Percentiles rank a stretch among this genome's conserved stretches.
phyloP scores from a whole-genome alignment of 306 rosid species.

The Prunus armeniaca region DNA sequence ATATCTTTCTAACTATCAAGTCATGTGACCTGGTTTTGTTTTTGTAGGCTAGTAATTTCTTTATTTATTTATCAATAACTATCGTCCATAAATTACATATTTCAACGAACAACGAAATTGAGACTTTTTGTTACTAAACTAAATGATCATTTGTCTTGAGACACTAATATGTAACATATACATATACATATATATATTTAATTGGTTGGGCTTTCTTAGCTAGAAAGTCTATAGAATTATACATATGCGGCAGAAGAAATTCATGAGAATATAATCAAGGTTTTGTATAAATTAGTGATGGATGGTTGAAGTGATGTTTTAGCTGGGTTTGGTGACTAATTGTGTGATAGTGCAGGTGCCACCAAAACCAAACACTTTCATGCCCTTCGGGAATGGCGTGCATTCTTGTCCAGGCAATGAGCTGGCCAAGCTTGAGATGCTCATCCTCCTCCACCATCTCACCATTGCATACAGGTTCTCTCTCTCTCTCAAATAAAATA shows the following conservation, averaged over 20 bases:
- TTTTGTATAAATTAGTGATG: background rate
- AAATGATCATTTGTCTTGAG: too few relatives aligned
- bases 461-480: constrained; percentile 65
- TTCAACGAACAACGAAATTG: too few relatives aligned
- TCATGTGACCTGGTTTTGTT: constrained; percentile 64
- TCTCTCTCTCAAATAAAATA: background rate
- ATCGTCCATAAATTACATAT: background rate
- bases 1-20: constrained; percentile 34
- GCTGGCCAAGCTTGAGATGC: constrained; percentile 85
- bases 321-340: constrained; percentile 10
- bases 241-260: too few relatives aligned
- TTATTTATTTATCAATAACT: too few relatives aligned
- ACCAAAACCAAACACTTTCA: constrained; percentile 80
- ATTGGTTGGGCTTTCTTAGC: too few relatives aligned
- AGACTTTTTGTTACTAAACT: too few relatives aligned
- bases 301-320: background rate
- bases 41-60: constrained; percentile 9
- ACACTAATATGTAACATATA: too few relatives aligned
- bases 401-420: constrained; percentile 99
- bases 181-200: too few relatives aligned
- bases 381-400: constrained; percentile 92
- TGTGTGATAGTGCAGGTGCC: constrained; percentile 67
- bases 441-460: constrained; percentile 86
- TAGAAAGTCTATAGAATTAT: too few relatives aligned
- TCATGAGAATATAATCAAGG: too few relatives aligned